phyloP scores from a whole-genome alignment of 2,329 filamentous ascomycete species.

The Aspergillus viridinutans region DNA sequence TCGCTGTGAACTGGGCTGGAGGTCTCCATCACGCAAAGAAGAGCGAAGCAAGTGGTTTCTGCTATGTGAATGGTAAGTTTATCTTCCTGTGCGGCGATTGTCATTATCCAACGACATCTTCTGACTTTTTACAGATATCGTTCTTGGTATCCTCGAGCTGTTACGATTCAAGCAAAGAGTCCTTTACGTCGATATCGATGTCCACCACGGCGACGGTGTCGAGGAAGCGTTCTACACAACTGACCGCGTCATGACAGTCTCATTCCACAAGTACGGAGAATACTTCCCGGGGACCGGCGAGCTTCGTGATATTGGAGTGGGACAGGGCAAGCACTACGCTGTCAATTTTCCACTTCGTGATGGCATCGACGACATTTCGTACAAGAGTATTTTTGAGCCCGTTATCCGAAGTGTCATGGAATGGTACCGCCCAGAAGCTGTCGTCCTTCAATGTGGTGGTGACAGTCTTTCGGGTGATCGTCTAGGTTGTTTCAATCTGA shows the following conservation, averaged over 20 bases:
- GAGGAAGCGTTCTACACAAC: conserved; percentile 70
- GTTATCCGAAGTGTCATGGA: conserved; percentile 66
- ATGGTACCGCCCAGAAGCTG: conserved; percentile 62
- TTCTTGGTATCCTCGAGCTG: conserved; percentile 62
- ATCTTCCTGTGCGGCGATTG: not conserved
- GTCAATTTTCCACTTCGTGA: conserved; percentile 68
- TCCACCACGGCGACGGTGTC: conserved; percentile 65
- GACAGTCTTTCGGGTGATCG: conserved; percentile 65
- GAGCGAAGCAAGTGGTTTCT: conserved; percentile 91
- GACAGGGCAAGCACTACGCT: conserved; percentile 62
- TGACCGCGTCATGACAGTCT: conserved; percentile 67
- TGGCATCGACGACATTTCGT: conserved; percentile 64
- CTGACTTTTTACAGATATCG: conserved; percentile 51
- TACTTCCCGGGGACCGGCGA: conserved; percentile 69
- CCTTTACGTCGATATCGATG: conserved; percentile 64
- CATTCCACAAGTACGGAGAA: conserved; percentile 70
- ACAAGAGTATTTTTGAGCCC: conserved; percentile 66
- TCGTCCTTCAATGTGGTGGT: conserved; percentile 66
- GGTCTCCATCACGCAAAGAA: conserved; percentile 96
- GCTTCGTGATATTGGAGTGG: conserved; percentile 64
- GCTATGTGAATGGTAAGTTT: conserved; percentile 78
- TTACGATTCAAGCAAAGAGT: conserved; percentile 61
- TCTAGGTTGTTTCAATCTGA: conserved; percentile 66
- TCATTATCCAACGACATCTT: not conserved
- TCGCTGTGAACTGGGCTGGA: conserved; percentile 81